Evolutionary conservation across 1,139 yeast genomes (phyloP).

Genomic region (Nakaseomyces uthaithaninus): DNA sequence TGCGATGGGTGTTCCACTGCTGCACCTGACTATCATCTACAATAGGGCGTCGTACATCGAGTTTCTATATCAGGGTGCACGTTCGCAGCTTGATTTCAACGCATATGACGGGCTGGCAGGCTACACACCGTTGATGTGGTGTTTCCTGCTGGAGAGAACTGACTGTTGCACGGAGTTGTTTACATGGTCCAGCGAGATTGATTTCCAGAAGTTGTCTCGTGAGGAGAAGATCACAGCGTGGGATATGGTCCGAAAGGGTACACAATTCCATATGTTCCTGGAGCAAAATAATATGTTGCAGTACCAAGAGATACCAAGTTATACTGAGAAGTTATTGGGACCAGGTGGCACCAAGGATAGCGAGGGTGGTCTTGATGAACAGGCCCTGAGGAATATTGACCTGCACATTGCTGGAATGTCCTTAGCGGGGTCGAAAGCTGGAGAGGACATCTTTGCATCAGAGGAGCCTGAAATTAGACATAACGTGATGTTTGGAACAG

Average conservation of each 20-base stretch:
- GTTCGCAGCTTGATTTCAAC: constrained; percentile 31
- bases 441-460: constrained; percentile 19
- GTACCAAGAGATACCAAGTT: constrained; percentile 11
- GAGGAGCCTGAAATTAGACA: constrained; percentile 8
- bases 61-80: constrained; percentile 29
- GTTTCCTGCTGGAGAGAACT: constrained; percentile 35
- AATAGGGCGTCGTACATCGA: constrained; percentile 33
- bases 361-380: constrained; percentile 9
- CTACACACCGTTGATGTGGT: constrained; percentile 46
- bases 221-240: constrained; percentile 32
- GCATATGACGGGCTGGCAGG: constrained; percentile 34
- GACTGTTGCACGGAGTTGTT: constrained; percentile 34
- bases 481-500: constrained; percentile 1
- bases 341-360: not conserved
- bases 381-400: constrained; percentile 34
- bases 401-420: constrained; percentile 42
- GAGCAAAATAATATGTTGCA: constrained; percentile 34
- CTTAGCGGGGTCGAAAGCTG: constrained; percentile 17
- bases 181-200: constrained; percentile 36
- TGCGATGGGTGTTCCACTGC: constrained; percentile 21
- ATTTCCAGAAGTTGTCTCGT: constrained; percentile 28
- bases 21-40: constrained; percentile 24
- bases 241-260: constrained; percentile 35
- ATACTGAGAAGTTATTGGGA: constrained; percentile 1
- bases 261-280: constrained; percentile 34